phyloP scores from a whole-genome alignment of 2,329 filamentous ascomycete genomes.

The Xylaria sp. region DNA sequence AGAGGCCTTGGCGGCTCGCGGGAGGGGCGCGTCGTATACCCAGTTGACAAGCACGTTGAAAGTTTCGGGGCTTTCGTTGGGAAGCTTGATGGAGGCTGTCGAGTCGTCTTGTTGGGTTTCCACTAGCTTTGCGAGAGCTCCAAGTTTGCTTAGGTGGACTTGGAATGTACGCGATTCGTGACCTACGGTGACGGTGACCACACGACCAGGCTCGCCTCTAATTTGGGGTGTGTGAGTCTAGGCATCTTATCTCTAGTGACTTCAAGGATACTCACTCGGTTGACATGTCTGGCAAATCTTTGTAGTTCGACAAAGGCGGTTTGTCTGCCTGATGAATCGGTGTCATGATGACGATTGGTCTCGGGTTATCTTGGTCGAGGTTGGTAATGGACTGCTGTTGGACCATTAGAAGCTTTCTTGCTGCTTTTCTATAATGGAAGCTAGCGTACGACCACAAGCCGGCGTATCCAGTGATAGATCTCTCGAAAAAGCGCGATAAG shows the following conservation, averaged over 20 bases:
- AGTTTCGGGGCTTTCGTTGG: neutral
- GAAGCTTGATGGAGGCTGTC: neutral
- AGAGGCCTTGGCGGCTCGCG: neutral
- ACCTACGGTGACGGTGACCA: neutral
- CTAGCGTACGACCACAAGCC: neutral
- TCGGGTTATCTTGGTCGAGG: neutral
- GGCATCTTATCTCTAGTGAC: too few relatives aligned
- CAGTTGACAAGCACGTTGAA: slow-evolving; percentile 10
- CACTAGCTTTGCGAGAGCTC: neutral
- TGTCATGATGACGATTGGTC: neutral
- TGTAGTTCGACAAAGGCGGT: neutral
- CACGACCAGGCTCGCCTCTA: neutral
- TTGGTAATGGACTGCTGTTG: neutral
- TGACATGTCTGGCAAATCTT: slow-evolving; percentile 13
- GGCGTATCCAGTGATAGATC: neutral
- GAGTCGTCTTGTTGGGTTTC: neutral
- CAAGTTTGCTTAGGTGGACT: neutral
- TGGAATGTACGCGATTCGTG: neutral
- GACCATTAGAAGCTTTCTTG: neutral
- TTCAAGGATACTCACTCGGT: neutral
- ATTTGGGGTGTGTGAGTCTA: neutral
- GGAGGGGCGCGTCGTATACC: slow-evolving; percentile 1
- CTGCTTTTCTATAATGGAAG: neutral
- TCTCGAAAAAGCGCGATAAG: neutral
- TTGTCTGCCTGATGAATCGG: neutral